These are phyloP conservation scores for Daldinia loculata DNA, from an alignment of 495 filamentous ascomycete genomes.

Conservation along the genomic window DNA sequence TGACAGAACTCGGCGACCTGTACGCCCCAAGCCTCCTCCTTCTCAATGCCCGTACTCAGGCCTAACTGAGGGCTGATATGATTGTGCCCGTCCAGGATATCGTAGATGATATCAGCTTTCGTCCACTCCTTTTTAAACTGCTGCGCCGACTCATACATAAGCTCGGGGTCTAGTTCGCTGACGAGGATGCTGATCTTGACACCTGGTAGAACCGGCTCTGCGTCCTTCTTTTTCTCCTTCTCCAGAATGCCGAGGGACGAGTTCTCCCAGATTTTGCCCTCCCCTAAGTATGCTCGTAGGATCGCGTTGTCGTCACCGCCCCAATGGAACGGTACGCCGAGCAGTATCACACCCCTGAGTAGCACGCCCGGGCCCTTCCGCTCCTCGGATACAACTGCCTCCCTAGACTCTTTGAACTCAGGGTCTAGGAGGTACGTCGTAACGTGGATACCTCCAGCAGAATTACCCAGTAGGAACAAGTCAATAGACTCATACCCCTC, in stretches of 20 bases:
- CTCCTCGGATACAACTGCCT: conserved; percentile 21
- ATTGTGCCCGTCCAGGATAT: conserved; percentile 53
- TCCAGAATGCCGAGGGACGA: conserved; percentile 46
- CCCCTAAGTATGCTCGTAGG: conserved; percentile 46
- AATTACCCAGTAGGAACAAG: conserved; percentile 55
- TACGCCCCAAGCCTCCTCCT: conserved; percentile 54
- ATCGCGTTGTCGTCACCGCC: conserved; percentile 29
- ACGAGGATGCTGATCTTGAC: conserved; percentile 46
- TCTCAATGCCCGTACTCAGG: conserved; percentile 49
- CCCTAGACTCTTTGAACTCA: conserved; percentile 42
- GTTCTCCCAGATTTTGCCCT: conserved; percentile 40
- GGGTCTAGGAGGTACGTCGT: conserved; percentile 49
- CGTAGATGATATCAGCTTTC: conserved; percentile 41
- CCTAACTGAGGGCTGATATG: conserved; percentile 53
- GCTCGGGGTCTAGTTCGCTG: conserved; percentile 51
- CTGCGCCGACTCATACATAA: conserved; percentile 45
- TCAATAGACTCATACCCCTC: conserved; percentile 44
- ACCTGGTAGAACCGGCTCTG: conserved; percentile 37
- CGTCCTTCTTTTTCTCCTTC: conserved; percentile 34
- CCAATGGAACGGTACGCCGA: conserved; percentile 55
- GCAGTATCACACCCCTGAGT: conserved; percentile 46
- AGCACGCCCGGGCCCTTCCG: conserved; percentile 36
- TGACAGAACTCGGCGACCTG: conserved; percentile 46
- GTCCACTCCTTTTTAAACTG: conserved; percentile 48
- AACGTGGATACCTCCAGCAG: conserved; percentile 54